phyloP scores from a whole-genome alignment of 495 filamentous ascomycete species.

The Trypethelium eluteriae region DNA sequence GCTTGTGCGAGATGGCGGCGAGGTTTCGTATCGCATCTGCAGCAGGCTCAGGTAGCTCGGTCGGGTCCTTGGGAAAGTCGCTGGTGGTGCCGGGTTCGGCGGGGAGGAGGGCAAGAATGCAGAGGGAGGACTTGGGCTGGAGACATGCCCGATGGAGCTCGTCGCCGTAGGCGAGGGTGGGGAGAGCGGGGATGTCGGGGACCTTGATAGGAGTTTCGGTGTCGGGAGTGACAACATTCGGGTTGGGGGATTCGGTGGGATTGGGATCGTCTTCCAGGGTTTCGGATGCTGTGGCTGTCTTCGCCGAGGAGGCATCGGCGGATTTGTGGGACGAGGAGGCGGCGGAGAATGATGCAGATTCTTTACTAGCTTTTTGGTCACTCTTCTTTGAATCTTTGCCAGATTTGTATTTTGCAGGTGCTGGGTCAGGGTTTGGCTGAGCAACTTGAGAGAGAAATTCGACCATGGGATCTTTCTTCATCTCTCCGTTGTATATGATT shows the following conservation, averaged over 20 bases:
- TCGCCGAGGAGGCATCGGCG: constrained; percentile 32
- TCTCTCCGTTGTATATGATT: constrained; percentile 70
- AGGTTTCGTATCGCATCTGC: constrained; percentile 54
- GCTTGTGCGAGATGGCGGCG: constrained; percentile 67
- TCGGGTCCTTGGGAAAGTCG: constrained; percentile 2
- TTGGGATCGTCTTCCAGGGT: constrained; percentile 38
- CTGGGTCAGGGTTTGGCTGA: constrained; percentile 63
- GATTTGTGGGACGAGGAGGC: constrained; percentile 41
- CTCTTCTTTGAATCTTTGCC: constrained; percentile 48
- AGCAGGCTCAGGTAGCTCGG: constrained; percentile 42
- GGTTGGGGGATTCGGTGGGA: constrained; percentile 44
- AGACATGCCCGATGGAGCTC: constrained; percentile 63
- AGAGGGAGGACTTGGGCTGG: constrained; percentile 67
- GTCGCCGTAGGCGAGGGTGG: constrained; percentile 47
- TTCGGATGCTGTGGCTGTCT: constrained; percentile 36
- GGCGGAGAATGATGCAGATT: constrained; percentile 38
- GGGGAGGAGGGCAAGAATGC: constrained; percentile 74
- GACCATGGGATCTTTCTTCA: constrained; percentile 77
- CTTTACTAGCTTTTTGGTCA: constrained; percentile 42
- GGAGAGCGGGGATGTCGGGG: constrained; percentile 43
- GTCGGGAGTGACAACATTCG: constrained; percentile 37
- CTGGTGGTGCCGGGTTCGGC: constrained; percentile 31
- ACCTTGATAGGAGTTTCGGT: constrained; percentile 43
- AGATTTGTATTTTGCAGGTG: constrained; percentile 40
- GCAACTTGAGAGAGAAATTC: constrained; percentile 75